These are phyloP conservation scores for Fagopyrum homotropicum DNA, from an alignment of 148 eudicot species.

Conservation along the genomic window DNA sequence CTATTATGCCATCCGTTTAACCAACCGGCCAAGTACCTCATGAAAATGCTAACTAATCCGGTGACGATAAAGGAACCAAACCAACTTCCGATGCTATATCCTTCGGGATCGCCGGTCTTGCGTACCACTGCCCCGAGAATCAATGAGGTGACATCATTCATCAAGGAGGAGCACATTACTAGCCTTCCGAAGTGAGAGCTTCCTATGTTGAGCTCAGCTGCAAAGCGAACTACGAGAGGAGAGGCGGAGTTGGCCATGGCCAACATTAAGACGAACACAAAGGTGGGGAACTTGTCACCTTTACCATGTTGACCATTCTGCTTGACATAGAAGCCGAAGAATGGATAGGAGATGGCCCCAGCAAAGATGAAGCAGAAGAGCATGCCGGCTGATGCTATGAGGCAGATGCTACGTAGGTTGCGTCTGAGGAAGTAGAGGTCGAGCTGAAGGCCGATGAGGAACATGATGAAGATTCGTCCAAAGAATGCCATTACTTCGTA, in stretches of 20 bases:
- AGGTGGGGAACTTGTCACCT: constrained; percentile 14
- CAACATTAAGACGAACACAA: constrained; percentile 33
- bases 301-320: not conserved
- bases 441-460: constrained; percentile 74
- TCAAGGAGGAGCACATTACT: constrained; percentile 52
- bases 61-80: constrained; percentile 32
- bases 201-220: constrained; percentile 51
- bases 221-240: constrained; percentile 66
- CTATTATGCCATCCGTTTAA: constrained; percentile 49
- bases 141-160: constrained; percentile 42
- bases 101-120: constrained; percentile 21
- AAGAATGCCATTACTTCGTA: constrained; percentile 70
- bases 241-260: constrained; percentile 56
- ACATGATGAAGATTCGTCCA: constrained; percentile 69
- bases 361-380: constrained; percentile 49
- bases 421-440: constrained; percentile 61
- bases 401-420: constrained; percentile 45
- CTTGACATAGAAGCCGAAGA: constrained; percentile 23
- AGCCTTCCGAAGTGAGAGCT: constrained; percentile 70
- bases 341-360: constrained; percentile 35
- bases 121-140: constrained; percentile 30
- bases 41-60: constrained; percentile 34
- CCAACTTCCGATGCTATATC: constrained; percentile 22
- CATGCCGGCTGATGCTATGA: constrained; percentile 40
- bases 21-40: constrained; percentile 48